These are phyloP conservation scores for Salix exigua DNA, from an alignment of 345 rosid species.

Conservation along the genomic window DNA sequence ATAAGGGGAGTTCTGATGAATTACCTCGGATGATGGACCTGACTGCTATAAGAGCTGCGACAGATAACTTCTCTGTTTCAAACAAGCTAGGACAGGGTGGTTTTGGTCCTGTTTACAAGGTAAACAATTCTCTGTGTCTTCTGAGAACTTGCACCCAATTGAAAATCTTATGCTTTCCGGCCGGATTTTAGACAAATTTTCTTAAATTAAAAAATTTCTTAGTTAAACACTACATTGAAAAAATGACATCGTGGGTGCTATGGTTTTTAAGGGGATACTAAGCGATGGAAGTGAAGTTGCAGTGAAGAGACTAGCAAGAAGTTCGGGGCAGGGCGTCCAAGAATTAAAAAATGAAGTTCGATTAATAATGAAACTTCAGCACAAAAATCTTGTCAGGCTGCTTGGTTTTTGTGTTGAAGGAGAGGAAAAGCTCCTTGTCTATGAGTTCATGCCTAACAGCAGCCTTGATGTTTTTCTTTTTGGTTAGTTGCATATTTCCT, in stretches of 20 bases:
- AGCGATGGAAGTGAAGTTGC: slow-evolving; percentile 48
- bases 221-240: no score
- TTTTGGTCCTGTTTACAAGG: background rate
- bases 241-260: background rate
- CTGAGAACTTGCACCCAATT: no score
- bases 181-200: no score
- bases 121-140: no score
- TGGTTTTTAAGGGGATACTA: slow-evolving; percentile 39
- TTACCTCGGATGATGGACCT: no score
- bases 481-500: no score
- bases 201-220: no score
- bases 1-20: no score
- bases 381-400: slow-evolving; percentile 47
- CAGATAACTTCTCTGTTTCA: background rate
- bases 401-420: slow-evolving; percentile 43
- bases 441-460: slow-evolving; percentile 55
- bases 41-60: no score
- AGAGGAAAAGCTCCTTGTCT: slow-evolving; percentile 40
- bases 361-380: slow-evolving; percentile 45
- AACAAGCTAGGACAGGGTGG: background rate
- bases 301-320: slow-evolving; percentile 30
- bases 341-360: slow-evolving; percentile 39
- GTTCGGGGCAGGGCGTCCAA: slow-evolving; percentile 29
- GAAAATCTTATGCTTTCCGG: no score
- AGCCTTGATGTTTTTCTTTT: slow-evolving; percentile 39